Conservation (phyloP, 306 rosid genomes). For the Sindora glabra region DNA sequence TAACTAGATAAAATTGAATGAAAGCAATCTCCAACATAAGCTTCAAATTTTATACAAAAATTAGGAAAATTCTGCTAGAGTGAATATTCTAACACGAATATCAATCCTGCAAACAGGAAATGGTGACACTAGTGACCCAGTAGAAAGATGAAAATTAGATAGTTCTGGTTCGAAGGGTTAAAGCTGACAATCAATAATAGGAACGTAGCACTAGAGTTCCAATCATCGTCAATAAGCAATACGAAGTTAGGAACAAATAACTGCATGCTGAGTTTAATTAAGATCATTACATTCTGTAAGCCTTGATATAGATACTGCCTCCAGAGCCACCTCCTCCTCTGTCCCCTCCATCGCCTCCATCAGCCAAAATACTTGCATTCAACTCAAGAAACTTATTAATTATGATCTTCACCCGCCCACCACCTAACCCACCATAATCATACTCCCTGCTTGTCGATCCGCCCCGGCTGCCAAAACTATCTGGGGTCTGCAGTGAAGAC, state of each 20-base stretch:
- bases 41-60: not conserved
- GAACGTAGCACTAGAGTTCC: not conserved
- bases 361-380: slow-evolving; percentile 74
- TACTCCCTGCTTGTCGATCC: slow-evolving; percentile 69
- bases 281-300: slow-evolving; percentile 64
- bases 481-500: slow-evolving; percentile 73
- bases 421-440: slow-evolving; percentile 89
- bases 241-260: not conserved
- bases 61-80: not conserved
- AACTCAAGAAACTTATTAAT: slow-evolving; percentile 46
- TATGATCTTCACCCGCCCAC: slow-evolving; percentile 58
- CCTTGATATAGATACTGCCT: slow-evolving; percentile 89
- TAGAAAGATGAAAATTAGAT: not conserved
- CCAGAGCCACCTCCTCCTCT: slow-evolving; percentile 99
- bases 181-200: too few relatives aligned
- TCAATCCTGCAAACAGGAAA: not conserved
- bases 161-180: not conserved
- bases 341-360: slow-evolving; percentile 77
- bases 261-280: not conserved
- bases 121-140: not conserved
- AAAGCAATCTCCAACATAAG: not conserved
- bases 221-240: not conserved
- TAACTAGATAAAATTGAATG: not conserved
- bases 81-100: not conserved
- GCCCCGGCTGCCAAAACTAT: slow-evolving; percentile 78